A percentile compares a stretch with the other conserved stretches of the same genome.
These are phyloP conservation scores for Penicillium rolfsii DNA, from an alignment of 2,329 filamentous ascomycete species.

Conservation along the genomic window DNA sequence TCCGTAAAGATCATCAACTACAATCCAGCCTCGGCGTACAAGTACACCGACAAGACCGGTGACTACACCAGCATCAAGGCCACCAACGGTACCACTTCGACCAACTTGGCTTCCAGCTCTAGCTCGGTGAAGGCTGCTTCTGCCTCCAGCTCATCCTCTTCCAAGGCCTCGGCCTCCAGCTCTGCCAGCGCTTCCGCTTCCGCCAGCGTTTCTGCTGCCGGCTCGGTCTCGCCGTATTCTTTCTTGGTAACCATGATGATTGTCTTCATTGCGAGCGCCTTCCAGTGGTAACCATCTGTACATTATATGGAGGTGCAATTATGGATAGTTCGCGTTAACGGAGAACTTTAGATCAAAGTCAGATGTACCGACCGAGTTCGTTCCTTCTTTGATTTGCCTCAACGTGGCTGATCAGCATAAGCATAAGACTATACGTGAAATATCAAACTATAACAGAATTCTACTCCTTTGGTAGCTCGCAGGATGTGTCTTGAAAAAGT, in stretches of 20 bases:
- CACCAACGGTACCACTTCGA: conserved; percentile 13
- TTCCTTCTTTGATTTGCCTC: neutral
- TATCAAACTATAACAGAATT: neutral
- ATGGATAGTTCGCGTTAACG: neutral
- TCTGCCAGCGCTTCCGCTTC: conserved; percentile 23
- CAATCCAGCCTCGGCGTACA: conserved; percentile 65
- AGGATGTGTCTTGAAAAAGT: neutral
- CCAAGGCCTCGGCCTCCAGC: conserved; percentile 4
- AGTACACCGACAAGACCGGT: conserved; percentile 65
- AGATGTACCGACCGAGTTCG: conserved; percentile 9
- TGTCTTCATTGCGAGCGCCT: conserved; percentile 9
- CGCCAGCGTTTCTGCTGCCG: conserved; percentile 32
- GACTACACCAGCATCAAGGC: conserved; percentile 65
- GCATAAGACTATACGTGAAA: neutral
- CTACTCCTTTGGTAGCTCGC: neutral
- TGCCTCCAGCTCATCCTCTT: conserved; percentile 13
- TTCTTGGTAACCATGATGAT: conserved; percentile 4
- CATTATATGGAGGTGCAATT: neutral
- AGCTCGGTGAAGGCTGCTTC: conserved; percentile 9
- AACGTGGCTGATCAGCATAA: neutral
- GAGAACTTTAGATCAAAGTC: conserved; percentile 6
- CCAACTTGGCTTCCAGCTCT: conserved; percentile 11
- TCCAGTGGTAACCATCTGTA: conserved; percentile 10
- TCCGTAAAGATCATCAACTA: conserved; percentile 61
- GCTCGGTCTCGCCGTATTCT: conserved; percentile 12